phyloP scores from a whole-genome alignment of 352 stramenopile genomes.

The Phytophthora multivora region DNA sequence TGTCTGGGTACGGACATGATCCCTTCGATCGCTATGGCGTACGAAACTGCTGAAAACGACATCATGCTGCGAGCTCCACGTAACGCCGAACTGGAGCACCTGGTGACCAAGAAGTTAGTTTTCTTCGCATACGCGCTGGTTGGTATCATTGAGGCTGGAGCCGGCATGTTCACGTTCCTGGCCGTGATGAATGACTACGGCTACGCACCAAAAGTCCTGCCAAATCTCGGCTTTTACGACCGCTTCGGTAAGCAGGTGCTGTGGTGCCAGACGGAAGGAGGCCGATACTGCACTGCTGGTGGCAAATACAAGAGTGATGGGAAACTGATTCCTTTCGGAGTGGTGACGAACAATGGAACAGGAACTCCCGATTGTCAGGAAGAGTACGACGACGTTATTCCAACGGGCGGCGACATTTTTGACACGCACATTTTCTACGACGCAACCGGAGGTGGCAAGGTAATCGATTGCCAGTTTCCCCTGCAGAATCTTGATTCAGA shows the following conservation, averaged over 20 bases:
- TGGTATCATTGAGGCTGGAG: conserved; percentile 85
- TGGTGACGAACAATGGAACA: conserved; percentile 16
- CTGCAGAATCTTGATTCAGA: conserved; percentile 71
- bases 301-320: conserved; percentile 57
- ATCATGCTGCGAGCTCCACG: conserved; percentile 88
- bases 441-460: conserved; percentile 53
- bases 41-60: conserved; percentile 86
- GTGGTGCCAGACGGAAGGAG: conserved; percentile 75
- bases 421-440: conserved; percentile 87
- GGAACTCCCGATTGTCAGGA: conserved; percentile 42
- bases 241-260: conserved; percentile 88
- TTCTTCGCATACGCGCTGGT: conserved; percentile 89
- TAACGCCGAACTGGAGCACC: conserved; percentile 78
- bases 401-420: conserved; percentile 62
- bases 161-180: conserved; percentile 90
- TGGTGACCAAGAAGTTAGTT: conserved; percentile 91
- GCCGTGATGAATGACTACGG: conserved; percentile 91
- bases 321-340: conserved; percentile 39
- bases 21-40: conserved; percentile 94
- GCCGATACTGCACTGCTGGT: conserved; percentile 69
- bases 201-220: conserved; percentile 81
- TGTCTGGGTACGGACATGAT: conserved; percentile 94
- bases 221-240: conserved; percentile 78
- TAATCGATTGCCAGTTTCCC: conserved; percentile 86
- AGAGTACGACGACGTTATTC: conserved; percentile 58